These are phyloP conservation scores for Linum usitatissimum DNA, from an alignment of 345 rosid species.

Conservation along the genomic window DNA sequence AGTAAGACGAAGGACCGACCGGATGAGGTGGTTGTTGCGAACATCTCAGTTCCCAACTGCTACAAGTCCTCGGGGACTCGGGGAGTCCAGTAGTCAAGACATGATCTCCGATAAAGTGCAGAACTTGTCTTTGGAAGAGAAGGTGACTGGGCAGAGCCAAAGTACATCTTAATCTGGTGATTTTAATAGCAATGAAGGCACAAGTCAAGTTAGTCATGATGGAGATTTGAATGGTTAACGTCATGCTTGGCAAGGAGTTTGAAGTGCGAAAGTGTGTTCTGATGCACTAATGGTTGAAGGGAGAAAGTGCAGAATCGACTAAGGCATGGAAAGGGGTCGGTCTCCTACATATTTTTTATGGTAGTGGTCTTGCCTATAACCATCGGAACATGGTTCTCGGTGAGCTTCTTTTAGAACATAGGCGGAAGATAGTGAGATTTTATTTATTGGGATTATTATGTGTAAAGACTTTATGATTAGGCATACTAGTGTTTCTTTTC, in stretches of 20 bases:
- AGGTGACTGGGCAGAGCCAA: background rate
- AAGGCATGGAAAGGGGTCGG: background rate
- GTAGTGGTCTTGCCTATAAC: background rate
- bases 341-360: background rate
- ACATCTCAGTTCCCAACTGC: conserved; percentile 23
- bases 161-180: conserved; percentile 14
- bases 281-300: background rate
- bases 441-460: no score
- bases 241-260: background rate
- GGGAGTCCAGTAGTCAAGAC: conserved; percentile 20
- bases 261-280: background rate
- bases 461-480: no score
- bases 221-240: background rate
- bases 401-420: background rate
- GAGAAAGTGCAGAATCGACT: background rate
- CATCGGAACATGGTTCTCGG: background rate
- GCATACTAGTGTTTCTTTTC: no score
- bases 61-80: conserved; percentile 18
- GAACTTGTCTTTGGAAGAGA: conserved; percentile 26
- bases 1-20: conserved; percentile 52
- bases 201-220: no score
- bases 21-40: conserved; percentile 61
- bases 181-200: background rate
- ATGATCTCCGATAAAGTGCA: conserved; percentile 18
- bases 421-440: no score